Evolutionary conservation across 257 asterid genomes (phyloP), one percentile per base, ranked within the genome.

Genomic region (Solanum tacnaense): DNA sequence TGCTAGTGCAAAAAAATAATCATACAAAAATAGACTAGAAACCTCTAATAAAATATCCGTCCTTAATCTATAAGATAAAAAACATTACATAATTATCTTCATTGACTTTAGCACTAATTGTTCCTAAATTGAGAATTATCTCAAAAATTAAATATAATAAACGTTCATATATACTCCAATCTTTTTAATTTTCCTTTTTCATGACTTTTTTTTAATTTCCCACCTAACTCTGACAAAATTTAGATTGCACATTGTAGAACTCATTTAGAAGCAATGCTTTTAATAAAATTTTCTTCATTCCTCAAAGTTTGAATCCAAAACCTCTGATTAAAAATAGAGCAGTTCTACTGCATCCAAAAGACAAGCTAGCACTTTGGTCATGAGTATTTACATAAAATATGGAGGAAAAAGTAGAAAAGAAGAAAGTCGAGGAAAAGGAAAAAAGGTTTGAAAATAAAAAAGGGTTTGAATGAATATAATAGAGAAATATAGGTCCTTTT

Each of bases 301-400:
- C 12, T 18, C 2, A 58, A 58, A 58, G 1, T 0, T 58, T 7
- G 0, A 58, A 58, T 58, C 0, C 0, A 5, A 20, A 0, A 20
- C 2, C 67, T 58, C 0, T 7, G 2, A 58, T 58, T 0, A 20
- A 49, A 49, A 49, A 49, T 49, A 0, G 1, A 15, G 1, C 23
- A 16, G n/a, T 58, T 58, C 67, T 58, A 58, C 65, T 0, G 0
- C 12, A 65, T 65, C 72, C 35, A 12, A 67, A 25, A 67, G 73
- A 67, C 9, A 67, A 67, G 7, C 1, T 67, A 25, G 20, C 34
- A 12, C 20, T 67, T 67, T 67, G 4, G 8, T 67, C 34, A 67
- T 67, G 18, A 25, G 25, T 67, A 67, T 67, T 67, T 25, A 7
- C 34, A 84, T 62, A 36, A 2, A 65, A 21, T 65, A 71, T 39